A percentile compares a stretch with the other conserved stretches of the same genome.
Conservation (phyloP, 2,329 filamentous ascomycete species). For the Pseudocercospora eumusae region DNA sequence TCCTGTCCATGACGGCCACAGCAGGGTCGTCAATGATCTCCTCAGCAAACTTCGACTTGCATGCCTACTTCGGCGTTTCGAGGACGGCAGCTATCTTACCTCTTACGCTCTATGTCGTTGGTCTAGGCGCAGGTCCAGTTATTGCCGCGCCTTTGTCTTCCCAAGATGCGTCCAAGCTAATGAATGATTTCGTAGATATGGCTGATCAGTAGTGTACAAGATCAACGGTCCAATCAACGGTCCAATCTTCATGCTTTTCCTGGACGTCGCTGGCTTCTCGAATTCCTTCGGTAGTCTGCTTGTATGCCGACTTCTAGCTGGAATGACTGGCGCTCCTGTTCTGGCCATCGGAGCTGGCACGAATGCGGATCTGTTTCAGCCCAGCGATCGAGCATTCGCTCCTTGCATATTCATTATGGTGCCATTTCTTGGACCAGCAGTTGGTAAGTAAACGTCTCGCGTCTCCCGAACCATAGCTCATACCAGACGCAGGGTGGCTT, state of each 20-base stretch:
- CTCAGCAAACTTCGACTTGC: slow-evolving; percentile 28
- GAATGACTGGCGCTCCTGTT: slow-evolving; percentile 40
- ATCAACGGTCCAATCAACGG: slow-evolving; percentile 40
- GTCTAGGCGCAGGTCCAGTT: slow-evolving; percentile 68
- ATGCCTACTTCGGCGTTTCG: slow-evolving; percentile 54
- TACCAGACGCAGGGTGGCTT: slow-evolving; percentile 42
- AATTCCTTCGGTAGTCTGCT: slow-evolving; percentile 30
- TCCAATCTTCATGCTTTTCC: slow-evolving; percentile 42
- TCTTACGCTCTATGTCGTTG: slow-evolving; percentile 58
- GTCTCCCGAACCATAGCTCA: neutral
- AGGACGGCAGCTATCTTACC: slow-evolving; percentile 60
- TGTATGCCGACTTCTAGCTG: slow-evolving; percentile 51
- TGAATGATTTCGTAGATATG: slow-evolving; percentile 39
- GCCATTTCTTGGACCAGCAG: slow-evolving; percentile 44
- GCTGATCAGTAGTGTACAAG: slow-evolving; percentile 42
- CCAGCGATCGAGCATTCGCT: slow-evolving; percentile 39
- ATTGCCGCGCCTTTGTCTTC: slow-evolving; percentile 42
- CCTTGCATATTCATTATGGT: slow-evolving; percentile 44
- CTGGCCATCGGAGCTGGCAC: slow-evolving; percentile 48
- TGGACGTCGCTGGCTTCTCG: slow-evolving; percentile 36
- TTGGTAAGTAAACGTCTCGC: slow-evolving; percentile 28
- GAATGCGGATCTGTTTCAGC: slow-evolving; percentile 44
- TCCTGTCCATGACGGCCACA: slow-evolving; percentile 33
- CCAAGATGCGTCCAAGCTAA: slow-evolving; percentile 38
- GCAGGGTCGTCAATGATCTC: slow-evolving; percentile 32